Evolutionary conservation across 2,329 filamentous ascomycete species (phyloP), one percentile per base, ranked within the genome.

Genomic region (Sarocladium strictum): DNA sequence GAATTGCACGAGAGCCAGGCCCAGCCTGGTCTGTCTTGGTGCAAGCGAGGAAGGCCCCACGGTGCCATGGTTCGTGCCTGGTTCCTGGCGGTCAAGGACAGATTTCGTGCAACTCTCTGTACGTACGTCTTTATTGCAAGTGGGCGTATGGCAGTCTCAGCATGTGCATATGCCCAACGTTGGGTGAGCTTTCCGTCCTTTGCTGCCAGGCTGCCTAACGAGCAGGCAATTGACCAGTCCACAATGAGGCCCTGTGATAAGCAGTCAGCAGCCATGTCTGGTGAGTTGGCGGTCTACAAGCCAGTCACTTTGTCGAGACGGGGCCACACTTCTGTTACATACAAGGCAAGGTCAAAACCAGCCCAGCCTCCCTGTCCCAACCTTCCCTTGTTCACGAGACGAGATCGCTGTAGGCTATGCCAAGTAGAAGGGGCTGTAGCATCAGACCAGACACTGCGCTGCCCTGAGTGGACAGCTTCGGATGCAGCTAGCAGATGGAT

Each of bases 231-330:
- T 47, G 23, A 47, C 23, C 15, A 24, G 24, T 11, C 43, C 11
- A 15, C 43, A n/a, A 23, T 6, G 21, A 9, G 21, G 40, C n/a
- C 17, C 27, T 27, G n/a, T 11, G 9, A 29, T 19, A 27, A 11
- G n/a, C 27, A 33, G 47, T 51, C 47, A 35, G 47, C 47, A 51
- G 47, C 47, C 47, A 33, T 32, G 47, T 51, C 29, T 27, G 47
- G 47, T 51, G 47, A 51, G 47, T 21, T 51, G 47, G 47, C 47
- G 12, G 24, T 19, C n/a, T 35, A n/a, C 10, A 51, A 35, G 47
- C 47, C 47, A 51, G 47, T 51, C 47, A n/a, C 19, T n/a, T 51
- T 21, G 29, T 24, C 17, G 23, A 33, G n/a, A 10, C 26, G 3
- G 27, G 17, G 23, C 35, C 47, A 51, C 47, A 51, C 27, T 27